Evolutionary conservation across 2,329 filamentous ascomycete genomes (phyloP), one percentile per base, ranked within the genome.

Genomic region (Hypoxylon rubiginosum): DNA sequence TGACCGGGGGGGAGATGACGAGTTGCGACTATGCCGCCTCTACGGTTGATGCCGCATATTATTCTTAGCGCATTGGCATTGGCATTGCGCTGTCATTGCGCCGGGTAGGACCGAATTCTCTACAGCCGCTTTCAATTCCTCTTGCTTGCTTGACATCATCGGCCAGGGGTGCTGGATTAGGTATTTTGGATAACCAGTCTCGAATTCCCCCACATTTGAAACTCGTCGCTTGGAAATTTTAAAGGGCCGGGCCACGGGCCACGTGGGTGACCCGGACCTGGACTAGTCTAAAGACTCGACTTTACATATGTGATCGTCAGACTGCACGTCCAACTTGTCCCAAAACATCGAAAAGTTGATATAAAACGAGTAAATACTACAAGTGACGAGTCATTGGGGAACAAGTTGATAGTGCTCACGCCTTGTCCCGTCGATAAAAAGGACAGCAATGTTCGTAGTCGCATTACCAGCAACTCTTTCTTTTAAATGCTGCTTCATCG

Each of bases 121-220:
- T 56, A 53, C 55, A n/a, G 4, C 11, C 30, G 26, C 24, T 39
- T 24, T 24, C 64, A 55, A 32, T 41, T 45, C 21, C 11, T 59
- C 54, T 55, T 41, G 41, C n/a, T 58, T 51, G 15, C 50, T 52
- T 68, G 63, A 66, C 63, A 66, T 68, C 66, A 66, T 55, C 53
- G 28, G 52, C 50, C 52, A 43, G 63, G 58, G 62, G 36, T 28
- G 21, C 36, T 66, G 51, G 34, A 39, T 3, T 43, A 2, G 17
- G 4, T 7, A 17, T 21, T 6, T 21, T 21, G 17, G 39, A 21
- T 43, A 49, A 54, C 63, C 51, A 39, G 51, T 61, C 60, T 34
- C 49, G 48, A 45, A 50, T 46, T 48, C 54, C 54, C 62, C 63
- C 64, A 57, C 67, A 69, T 34, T 56, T 43, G 26, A 34, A 46